These are phyloP conservation scores for Oryza officinalis DNA, from an alignment of 176 grass and related monocot species.

Conservation along the genomic window DNA sequence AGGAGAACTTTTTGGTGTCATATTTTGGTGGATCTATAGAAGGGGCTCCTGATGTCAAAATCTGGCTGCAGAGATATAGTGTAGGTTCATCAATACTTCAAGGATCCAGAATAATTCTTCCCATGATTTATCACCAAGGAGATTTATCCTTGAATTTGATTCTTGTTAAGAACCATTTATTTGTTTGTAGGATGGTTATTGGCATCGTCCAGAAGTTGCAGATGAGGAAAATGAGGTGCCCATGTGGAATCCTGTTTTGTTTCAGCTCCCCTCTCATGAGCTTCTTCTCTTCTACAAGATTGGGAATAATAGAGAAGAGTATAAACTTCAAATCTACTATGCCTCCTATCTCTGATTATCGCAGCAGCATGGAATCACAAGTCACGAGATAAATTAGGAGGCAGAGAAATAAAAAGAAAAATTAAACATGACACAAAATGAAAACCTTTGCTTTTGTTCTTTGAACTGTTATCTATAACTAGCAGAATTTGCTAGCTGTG, in stretches of 20 bases:
- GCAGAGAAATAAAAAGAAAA: too few species aligned
- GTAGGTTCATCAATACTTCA: constrained; percentile 40
- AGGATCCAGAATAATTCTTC: constrained; percentile 10
- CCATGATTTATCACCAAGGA: not conserved
- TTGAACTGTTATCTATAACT: too few species aligned
- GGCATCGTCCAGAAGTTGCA: constrained; percentile 67
- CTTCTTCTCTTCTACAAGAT: constrained; percentile 95
- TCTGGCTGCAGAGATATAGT: constrained; percentile 85
- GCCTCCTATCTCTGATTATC: not conserved
- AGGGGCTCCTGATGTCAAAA: constrained; percentile 86
- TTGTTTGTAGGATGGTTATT: constrained; percentile 60
- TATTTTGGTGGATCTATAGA: constrained; percentile 89
- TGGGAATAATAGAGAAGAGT: constrained; percentile 84
- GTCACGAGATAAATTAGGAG: too few species aligned
- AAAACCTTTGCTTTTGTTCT: too few species aligned
- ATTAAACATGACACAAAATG: too few species aligned
- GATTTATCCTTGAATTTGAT: not conserved
- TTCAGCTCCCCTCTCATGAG: constrained; percentile 82
- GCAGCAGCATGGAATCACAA: not conserved
- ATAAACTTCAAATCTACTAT: constrained; percentile 19
- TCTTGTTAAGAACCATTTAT: constrained; percentile 18
- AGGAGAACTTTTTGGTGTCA: constrained; percentile 63
- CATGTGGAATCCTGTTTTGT: constrained; percentile 95
- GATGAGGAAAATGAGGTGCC: constrained; percentile 76
- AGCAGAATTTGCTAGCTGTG: too few species aligned